Evolutionary conservation across 2,329 filamentous ascomycete species (phyloP).

Genomic region (Chaetomium sp.): DNA sequence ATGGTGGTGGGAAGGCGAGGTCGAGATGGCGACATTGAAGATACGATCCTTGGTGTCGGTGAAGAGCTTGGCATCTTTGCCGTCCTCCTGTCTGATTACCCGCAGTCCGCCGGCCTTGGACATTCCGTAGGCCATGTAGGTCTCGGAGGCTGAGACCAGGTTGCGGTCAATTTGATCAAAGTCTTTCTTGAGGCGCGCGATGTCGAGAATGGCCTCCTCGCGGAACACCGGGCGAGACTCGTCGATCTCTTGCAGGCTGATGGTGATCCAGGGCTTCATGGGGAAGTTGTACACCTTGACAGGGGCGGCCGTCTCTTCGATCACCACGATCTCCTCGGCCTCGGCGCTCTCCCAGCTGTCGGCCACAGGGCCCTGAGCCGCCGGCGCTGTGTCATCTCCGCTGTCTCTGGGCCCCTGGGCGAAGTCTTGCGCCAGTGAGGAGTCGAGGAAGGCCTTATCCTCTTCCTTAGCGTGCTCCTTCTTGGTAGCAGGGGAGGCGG

Average conservation of each 20-base stretch:
- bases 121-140: conserved; percentile 92
- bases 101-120: conserved; percentile 90
- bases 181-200: conserved; percentile 93
- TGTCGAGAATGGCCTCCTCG: conserved; percentile 82
- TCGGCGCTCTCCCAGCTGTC: conserved; percentile 92
- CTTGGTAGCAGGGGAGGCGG: conserved; percentile 53
- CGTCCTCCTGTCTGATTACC: conserved; percentile 92
- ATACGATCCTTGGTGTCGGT: conserved; percentile 89
- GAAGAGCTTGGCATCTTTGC: conserved; percentile 88
- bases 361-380: conserved; percentile 64
- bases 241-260: conserved; percentile 67
- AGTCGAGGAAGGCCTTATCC: conserved; percentile 56
- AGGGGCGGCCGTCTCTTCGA: conserved; percentile 64
- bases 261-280: conserved; percentile 93
- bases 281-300: conserved; percentile 93
- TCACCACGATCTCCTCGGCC: conserved; percentile 65
- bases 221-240: conserved; percentile 66
- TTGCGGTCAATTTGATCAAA: conserved; percentile 97
- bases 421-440: conserved; percentile 52
- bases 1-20: conserved; percentile 59
- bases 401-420: conserved; percentile 53
- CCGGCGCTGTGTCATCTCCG: conserved; percentile 60
- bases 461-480: conserved; percentile 58
- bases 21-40: conserved; percentile 87
- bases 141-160: conserved; percentile 83